Evolutionary conservation across 257 asterid species (phyloP), one percentile per base, ranked within the genome.

Genomic region (Solanum sitiens): DNA sequence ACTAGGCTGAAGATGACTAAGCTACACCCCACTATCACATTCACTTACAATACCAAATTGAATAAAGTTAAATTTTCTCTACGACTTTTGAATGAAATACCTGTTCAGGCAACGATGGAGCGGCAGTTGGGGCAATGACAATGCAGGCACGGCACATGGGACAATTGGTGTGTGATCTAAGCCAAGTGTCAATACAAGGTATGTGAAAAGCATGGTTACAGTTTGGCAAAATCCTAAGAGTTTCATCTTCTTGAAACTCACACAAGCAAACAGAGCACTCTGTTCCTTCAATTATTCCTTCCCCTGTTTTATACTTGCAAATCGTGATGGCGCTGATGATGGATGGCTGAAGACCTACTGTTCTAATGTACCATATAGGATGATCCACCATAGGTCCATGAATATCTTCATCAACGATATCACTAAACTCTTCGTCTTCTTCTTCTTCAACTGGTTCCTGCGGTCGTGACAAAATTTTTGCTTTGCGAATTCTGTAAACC

Each of bases 191-290:
- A 45, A 96, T 94, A 85, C 99, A 96, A 35, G 94, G 90, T 0
- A 93, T 72, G 88, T 96, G 99, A 88, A 95, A 96, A 42, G 98
- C 98, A 89, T 96, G 99, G 47, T 87, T 94, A 90, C 99, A 96
- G 79, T 94, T 93, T 0, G 98, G 98, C 91, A 96, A 86, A 74
- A 94, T 75, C 47, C 98, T 75, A 1, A 96, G 92, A 14, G 91
- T 92, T 72, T 96, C 99, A 27, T 90, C 94, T 18, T 96, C 97
- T 77, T 92, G 88, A 87, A 96, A 96, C 75, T 93, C 98, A 86
- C 37, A 94, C 93, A 96, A 84, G 88, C 99, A 96, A 87, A 96
- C 96, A 27, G 97, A 91, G 89, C 99, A 96, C 20, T 93, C 97
- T 6, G 96, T 89, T 83, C 94, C 95, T 72, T 95, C 98, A 27